Conservation (phyloP, 768 basidiomycete genomes). For the Tubosaeta sp. region DNA sequence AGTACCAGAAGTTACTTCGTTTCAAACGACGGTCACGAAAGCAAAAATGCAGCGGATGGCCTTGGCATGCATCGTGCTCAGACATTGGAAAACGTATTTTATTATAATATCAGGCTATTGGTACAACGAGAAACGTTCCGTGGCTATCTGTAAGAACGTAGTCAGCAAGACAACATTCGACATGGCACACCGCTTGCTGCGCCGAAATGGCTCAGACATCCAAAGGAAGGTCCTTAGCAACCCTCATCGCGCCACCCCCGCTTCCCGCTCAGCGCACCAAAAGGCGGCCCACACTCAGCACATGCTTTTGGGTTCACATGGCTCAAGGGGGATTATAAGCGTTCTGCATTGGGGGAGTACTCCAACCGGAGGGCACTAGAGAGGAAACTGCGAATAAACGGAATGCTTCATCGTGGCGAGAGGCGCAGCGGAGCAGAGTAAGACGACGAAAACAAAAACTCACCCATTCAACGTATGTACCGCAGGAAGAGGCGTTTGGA, state of each 20-base stretch:
- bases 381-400: conserved; percentile 88
- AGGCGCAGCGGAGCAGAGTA: conserved; percentile 16
- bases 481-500: neutral
- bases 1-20: too few species aligned
- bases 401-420: conserved; percentile 52
- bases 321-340: conserved; percentile 65
- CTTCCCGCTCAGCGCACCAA: conserved; percentile 68
- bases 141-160: conserved; percentile 23
- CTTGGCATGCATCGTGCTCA: too few species aligned
- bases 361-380: conserved; percentile 61
- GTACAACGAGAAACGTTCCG: neutral
- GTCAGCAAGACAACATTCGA: conserved; percentile 5
- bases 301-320: conserved; percentile 68
- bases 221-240: conserved; percentile 74
- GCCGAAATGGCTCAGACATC: conserved; percentile 67
- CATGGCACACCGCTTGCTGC: conserved; percentile 13
- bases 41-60: too few species aligned
- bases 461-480: conserved; percentile 12
- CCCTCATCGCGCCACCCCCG: conserved; percentile 74
- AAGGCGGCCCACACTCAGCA: conserved; percentile 62
- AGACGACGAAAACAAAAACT: conserved; percentile 14
- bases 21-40: too few species aligned
- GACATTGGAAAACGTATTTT: neutral
- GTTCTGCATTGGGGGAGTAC: conserved; percentile 73
- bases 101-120: neutral